Evolutionary conservation across 2,329 filamentous ascomycete genomes (phyloP), one percentile per base, ranked within the genome.

Genomic region (Nothopassalora personata): DNA sequence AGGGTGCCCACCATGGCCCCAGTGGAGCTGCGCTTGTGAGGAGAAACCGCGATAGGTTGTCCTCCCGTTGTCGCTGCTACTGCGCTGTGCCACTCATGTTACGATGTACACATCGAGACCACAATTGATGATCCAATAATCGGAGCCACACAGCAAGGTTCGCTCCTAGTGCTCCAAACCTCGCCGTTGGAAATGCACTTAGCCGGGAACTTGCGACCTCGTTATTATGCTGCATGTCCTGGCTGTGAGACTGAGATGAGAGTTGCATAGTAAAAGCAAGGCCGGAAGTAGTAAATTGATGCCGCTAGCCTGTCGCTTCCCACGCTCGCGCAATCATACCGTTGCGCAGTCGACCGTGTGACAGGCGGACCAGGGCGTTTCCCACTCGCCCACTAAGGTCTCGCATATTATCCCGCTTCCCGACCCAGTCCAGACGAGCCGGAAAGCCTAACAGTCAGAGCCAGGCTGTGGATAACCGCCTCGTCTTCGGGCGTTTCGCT

Each of bases 241-340:
- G n/a, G 19, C 19, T 18, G 46, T n/a, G 5, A 30, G 46, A 48
- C 31, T 15, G 33, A 33, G n/a, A 4, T 18, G 23, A 43, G 36
- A 30, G 52, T 36, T 23, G 43, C 43, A 23, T 34, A 19, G 53
- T 49, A 43, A 48, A n/a, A 48, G 34, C 15, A 55, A 48, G 34
- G 43, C 46, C 19, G 30, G 27, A 31, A 10, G 27, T 9, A 31
- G 19, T 34, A 15, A 18, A 55, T 28, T 39, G 43, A 48, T 18
- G 45, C 39, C 3, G 53, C 19, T 19, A 33, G 13, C 36, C 36
- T 18, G 52, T 31, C 28, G 23, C 31, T 45, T 54, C 52, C n/a
- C 52, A 31, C 39, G 53, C 30, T 43, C 53, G 34, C 43, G 53
- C 53, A 55, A 49, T 48, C 53, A 43, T 55, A 27, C 53, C 39